phyloP scores from a whole-genome alignment of 257 asterid species.

The Solanum piurae region DNA sequence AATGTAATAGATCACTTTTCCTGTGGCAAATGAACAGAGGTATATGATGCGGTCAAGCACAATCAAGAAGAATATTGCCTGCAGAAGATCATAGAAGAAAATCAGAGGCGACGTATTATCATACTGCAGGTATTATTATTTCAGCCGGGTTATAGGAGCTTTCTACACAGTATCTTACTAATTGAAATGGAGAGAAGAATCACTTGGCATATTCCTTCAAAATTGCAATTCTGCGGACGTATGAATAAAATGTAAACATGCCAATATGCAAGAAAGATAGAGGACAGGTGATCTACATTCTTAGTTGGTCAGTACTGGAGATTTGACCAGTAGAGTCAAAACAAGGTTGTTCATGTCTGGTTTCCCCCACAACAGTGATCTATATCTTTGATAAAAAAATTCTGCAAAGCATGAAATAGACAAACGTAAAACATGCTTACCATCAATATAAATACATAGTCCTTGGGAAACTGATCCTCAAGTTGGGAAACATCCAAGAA shows the following conservation, averaged over 20 bases:
- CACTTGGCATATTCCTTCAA: background rate
- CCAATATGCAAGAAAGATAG: background rate
- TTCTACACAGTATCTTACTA: background rate
- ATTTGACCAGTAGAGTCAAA: background rate
- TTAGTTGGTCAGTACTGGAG: background rate
- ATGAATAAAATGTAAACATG: background rate
- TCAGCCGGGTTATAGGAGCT: background rate
- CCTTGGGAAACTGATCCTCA: conserved; percentile 97
- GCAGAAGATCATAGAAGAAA: conserved; percentile 31
- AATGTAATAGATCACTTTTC: conserved; percentile 80
- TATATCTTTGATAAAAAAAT: background rate
- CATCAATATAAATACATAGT: conserved; percentile 80
- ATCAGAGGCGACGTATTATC: background rate
- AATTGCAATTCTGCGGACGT: background rate
- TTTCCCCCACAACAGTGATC: background rate
- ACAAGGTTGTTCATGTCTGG: background rate
- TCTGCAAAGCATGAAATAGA: background rate
- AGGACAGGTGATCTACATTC: background rate
- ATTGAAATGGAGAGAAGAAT: background rate
- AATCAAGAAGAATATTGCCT: conserved; percentile 92
- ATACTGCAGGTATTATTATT: background rate
- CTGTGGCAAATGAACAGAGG: conserved; percentile 84
- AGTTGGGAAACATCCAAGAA: conserved; percentile 95
- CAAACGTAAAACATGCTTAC: conserved; percentile 33
- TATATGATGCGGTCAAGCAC: conserved; percentile 93